A percentile compares a stretch with the other conserved stretches of the same genome.
These are phyloP conservation scores for Eugenia klotzschiana DNA, from an alignment of 441 rosid genomes.

Conservation along the genomic window DNA sequence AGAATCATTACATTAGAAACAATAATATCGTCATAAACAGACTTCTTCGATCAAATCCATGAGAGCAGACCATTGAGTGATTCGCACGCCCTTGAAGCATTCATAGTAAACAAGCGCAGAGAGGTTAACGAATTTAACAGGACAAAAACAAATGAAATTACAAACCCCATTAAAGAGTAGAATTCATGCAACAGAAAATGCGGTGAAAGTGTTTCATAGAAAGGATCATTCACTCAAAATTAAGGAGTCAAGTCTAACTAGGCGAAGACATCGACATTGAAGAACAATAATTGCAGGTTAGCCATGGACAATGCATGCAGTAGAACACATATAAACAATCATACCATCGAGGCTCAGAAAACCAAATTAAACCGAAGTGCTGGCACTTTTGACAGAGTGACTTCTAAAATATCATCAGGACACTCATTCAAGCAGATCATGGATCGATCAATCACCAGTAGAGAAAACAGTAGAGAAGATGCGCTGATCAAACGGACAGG, in stretches of 20 bases:
- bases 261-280: background rate
- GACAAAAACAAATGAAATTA: background rate
- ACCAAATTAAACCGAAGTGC: background rate
- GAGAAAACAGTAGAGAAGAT: conserved; percentile 76
- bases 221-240: background rate
- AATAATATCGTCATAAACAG: background rate
- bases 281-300: background rate
- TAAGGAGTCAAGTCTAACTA: background rate
- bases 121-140: background rate
- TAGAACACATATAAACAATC: background rate
- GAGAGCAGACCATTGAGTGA: background rate
- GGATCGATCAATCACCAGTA: conserved; percentile 29
- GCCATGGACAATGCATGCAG: background rate
- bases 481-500: conserved; percentile 87
- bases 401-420: background rate
- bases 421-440: background rate
- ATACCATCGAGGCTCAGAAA: background rate
- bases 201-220: background rate
- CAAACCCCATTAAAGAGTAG: background rate
- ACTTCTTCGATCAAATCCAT: background rate
- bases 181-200: background rate
- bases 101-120: background rate
- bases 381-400: background rate
- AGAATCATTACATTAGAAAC: background rate
- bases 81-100: background rate